phyloP scores from a whole-genome alignment of 2,329 filamentous ascomycete species.

The Eurotiales sp. region DNA sequence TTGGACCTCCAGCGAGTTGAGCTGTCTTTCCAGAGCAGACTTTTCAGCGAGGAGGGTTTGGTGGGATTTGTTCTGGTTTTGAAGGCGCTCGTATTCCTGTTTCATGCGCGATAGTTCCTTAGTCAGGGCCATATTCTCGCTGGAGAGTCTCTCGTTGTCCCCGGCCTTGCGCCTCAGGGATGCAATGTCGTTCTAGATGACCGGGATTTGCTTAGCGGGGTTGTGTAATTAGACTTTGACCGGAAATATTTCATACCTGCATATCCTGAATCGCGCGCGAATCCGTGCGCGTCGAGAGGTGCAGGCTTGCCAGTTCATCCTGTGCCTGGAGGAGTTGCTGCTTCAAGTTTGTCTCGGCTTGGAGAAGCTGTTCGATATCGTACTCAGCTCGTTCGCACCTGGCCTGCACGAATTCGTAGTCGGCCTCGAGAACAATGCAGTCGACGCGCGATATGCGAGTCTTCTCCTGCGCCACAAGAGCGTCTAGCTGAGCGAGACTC shows the following conservation, averaged over 20 bases:
- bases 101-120: constrained; percentile 58
- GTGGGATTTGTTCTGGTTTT: constrained; percentile 56
- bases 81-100: constrained; percentile 61
- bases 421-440: constrained; percentile 67
- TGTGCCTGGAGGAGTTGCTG: constrained; percentile 49
- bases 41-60: constrained; percentile 74
- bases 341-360: constrained; percentile 32
- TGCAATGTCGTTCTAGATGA: constrained; percentile 62
- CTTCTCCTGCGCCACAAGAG: constrained; percentile 71
- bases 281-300: constrained; percentile 41
- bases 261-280: constrained; percentile 55
- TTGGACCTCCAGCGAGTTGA: constrained; percentile 73
- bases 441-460: constrained; percentile 66
- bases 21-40: constrained; percentile 70
- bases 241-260: constrained; percentile 40
- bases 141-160: constrained; percentile 67
- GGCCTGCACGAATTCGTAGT: constrained; percentile 65
- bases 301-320: constrained; percentile 39
- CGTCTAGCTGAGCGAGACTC: constrained; percentile 60
- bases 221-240: background rate
- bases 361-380: constrained; percentile 49
- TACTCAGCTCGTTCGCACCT: constrained; percentile 58
- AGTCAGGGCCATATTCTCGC: constrained; percentile 60
- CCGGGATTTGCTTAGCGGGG: constrained; percentile 20
- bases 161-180: constrained; percentile 64